These are phyloP conservation scores for Geotrichum australiense DNA, from an alignment of 1,139 yeast species.

Conservation along the genomic window DNA sequence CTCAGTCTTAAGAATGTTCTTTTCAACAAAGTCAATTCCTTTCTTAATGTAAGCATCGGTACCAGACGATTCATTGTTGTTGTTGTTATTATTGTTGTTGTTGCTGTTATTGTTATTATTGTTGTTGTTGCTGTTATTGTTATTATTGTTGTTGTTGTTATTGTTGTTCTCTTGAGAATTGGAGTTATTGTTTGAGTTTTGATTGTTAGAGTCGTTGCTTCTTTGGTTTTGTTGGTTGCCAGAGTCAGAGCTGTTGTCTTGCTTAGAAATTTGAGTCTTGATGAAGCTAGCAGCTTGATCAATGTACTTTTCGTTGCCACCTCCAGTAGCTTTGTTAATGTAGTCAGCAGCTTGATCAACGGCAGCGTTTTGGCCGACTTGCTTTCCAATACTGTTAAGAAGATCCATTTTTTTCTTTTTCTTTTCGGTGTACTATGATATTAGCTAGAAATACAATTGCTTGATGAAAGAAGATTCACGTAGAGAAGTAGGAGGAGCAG, in stretches of 20 bases:
- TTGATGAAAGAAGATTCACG: no score
- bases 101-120: conserved; percentile 2
- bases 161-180: neutral
- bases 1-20: conserved; percentile 20
- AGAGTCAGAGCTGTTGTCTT: neutral
- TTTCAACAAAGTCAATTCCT: conserved; percentile 26
- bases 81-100: conserved; percentile 6
- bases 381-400: conserved; percentile 9
- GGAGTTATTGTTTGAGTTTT: neutral
- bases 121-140: conserved; percentile 13
- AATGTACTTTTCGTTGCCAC: conserved; percentile 16
- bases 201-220: neutral
- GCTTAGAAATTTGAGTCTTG: conserved; percentile 2
- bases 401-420: conserved; percentile 16
- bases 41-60: conserved; percentile 21
- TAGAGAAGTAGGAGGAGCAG: no score
- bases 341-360: conserved; percentile 20
- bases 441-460: no score
- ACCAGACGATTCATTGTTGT: neutral
- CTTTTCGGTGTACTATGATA: no score
- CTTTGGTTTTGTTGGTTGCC: neutral
- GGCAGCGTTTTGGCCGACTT: conserved; percentile 12
- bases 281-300: conserved; percentile 18
- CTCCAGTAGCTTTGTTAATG: conserved; percentile 23
- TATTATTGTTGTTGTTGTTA: neutral